Evolutionary conservation across 148 eudicot genomes (phyloP), one percentile per base, ranked within the genome.

Genomic region (Rhododendron williamsianum): DNA sequence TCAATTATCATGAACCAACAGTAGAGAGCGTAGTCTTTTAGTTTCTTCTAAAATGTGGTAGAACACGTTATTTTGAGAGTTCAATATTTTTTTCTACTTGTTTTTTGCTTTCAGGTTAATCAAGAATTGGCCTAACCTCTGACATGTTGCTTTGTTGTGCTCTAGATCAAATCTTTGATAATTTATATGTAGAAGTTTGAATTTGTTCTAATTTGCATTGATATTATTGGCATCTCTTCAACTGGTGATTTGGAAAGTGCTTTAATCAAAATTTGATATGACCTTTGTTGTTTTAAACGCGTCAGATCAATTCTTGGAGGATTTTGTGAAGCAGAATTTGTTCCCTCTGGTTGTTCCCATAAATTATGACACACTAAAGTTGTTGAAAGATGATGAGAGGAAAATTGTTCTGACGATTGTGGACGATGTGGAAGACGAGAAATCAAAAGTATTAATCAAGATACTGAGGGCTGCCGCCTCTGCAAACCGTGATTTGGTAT

Each of bases 381-480:
- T 86, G 25, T 85, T 95, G 86, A 92, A 87, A 91, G 98, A 92
- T 84, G 98, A 97, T 38, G 87, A 90, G n/a, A 93, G 99, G 91
- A 95, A 93, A 92, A 87, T 97, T 85, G 94, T 91, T 83, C 82
- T 97, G 85, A 92, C 96, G 51, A 89, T 97, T 86, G 82, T 97
- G 87, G 91, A 92, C 69, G 95, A 97, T 84, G 97, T 90, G 81
- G 87, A 84, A 74, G 93, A 91, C 45, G 94, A 91, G 27, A 92
- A 89, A 78, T 91, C 98, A 52, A 92, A 89, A 91, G 86, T 87
- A 51, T 81, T 95, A 54, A 69, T 94, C 46, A 92, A 94, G 87
- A 81, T 94, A 80, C 83, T 97, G 89, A 94, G 93, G 86, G 92
- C 98, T 58, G 98, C 98, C 85, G 99, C 99, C 84, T 93, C 98